phyloP scores from a whole-genome alignment of 257 asterid genomes.

The Petunia axillaris region DNA sequence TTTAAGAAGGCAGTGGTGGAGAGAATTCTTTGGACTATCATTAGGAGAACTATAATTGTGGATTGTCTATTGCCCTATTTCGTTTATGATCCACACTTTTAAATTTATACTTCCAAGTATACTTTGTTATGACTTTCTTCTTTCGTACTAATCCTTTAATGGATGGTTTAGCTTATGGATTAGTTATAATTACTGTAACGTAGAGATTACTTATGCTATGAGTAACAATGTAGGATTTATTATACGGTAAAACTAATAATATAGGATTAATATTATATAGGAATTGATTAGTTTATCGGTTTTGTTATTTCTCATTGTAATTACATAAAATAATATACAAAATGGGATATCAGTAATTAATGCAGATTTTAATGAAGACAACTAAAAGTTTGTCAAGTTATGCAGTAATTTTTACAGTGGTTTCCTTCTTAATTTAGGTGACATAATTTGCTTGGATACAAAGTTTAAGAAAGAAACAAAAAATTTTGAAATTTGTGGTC shows the following conservation, averaged over 20 bases:
- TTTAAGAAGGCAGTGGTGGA: background rate
- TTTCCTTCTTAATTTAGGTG: no score
- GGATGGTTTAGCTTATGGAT: background rate
- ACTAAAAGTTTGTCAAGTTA: no score
- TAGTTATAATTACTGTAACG: background rate
- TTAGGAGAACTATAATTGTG: slow-evolving; percentile 15
- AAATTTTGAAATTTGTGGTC: no score
- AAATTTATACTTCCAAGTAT: background rate
- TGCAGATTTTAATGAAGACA: no score
- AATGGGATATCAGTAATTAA: no score
- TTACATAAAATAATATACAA: no score
- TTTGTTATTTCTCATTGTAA: no score
- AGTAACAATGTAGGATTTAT: background rate
- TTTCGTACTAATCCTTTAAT: background rate
- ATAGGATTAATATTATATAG: no score
- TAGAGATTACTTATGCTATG: background rate
- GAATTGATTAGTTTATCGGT: no score
- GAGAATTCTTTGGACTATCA: slow-evolving; percentile 26
- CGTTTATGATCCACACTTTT: background rate
- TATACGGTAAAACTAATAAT: background rate
- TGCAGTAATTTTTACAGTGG: no score
- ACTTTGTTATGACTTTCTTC: background rate
- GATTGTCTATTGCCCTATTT: background rate
- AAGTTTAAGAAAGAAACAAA: no score
- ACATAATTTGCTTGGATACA: no score